Percentiles rank a stretch among this genome's conserved stretches.
Evolutionary conservation across 2,329 filamentous ascomycete species (phyloP).

Genomic region (Fusarium virguliforme): DNA sequence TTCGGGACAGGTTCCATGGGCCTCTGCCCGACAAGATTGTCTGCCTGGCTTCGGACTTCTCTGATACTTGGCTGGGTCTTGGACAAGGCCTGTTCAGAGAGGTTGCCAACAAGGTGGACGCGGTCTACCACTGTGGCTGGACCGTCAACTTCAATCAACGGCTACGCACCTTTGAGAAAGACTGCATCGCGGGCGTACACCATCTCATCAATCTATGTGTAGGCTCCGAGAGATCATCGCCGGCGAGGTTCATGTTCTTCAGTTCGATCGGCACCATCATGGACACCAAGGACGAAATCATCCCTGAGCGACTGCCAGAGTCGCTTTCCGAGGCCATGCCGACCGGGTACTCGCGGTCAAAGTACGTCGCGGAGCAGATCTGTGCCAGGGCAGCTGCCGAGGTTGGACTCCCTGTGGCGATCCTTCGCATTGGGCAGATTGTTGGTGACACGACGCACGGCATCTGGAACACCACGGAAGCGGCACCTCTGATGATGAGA

Average conservation of each 20-base stretch:
- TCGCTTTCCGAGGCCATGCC: conserved; percentile 60
- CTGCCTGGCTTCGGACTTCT: conserved; percentile 61
- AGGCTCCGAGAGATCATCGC: conserved; percentile 50
- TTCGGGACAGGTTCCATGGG: conserved; percentile 29
- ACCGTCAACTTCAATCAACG: conserved; percentile 70
- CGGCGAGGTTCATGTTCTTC: conserved; percentile 60
- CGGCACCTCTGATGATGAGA: conserved; percentile 66
- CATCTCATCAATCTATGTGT: conserved; percentile 63
- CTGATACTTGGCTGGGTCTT: conserved; percentile 60
- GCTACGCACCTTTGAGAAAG: conserved; percentile 64
- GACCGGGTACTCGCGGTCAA: conserved; percentile 68
- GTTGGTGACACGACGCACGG: conserved; percentile 64
- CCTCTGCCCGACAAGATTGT: conserved; percentile 53
- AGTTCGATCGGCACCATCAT: conserved; percentile 61
- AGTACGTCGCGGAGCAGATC: conserved; percentile 66
- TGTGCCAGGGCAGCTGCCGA: conserved; percentile 52
- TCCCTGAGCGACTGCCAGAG: conserved; percentile 57
- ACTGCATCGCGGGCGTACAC: conserved; percentile 63
- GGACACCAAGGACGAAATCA: conserved; percentile 56
- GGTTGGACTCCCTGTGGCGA: conserved; percentile 54
- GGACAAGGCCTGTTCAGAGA: conserved; percentile 45
- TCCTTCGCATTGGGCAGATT: conserved; percentile 63
- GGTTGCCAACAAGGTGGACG: conserved; percentile 55
- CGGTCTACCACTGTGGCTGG: conserved; percentile 68
- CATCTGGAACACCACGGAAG: conserved; percentile 66